A percentile compares a stretch with the other conserved stretches of the same genome.
These are phyloP conservation scores for Nicotiana knightiana DNA, from an alignment of 257 asterid genomes.

Conservation along the genomic window DNA sequence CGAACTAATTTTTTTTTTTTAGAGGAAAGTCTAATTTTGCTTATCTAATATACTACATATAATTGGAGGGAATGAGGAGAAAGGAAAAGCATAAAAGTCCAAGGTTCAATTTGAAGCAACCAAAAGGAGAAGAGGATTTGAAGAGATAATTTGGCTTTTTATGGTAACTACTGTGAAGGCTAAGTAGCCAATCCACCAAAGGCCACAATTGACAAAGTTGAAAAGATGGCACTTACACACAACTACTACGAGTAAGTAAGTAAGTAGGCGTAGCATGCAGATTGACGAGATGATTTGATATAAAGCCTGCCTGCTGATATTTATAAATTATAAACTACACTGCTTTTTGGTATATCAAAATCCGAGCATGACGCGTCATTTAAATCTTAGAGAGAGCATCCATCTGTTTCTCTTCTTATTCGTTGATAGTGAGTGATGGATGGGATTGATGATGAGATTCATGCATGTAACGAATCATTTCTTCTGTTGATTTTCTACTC, in stretches of 20 bases:
- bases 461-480: conserved; percentile 34
- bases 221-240: neutral
- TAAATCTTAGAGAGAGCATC: conserved; percentile 19
- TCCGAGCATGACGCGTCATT: conserved; percentile 47
- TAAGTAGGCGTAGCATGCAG: conserved; percentile 19
- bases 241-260: neutral
- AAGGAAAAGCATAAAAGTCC: neutral
- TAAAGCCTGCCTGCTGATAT: conserved; percentile 24
- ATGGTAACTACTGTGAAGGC: conserved; percentile 26
- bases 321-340: too few relatives aligned
- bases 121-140: conserved; percentile 12
- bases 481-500: neutral
- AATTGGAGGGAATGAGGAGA: neutral
- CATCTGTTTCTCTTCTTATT: neutral
- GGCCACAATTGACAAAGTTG: conserved; percentile 9
- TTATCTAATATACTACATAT: too few relatives aligned
- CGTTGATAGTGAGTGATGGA: conserved; percentile 31
- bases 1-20: too few relatives aligned
- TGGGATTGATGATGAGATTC: conserved; percentile 35
- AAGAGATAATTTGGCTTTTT: conserved; percentile 33
- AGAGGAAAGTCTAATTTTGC: too few relatives aligned
- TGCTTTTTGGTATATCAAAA: conserved; percentile 27
- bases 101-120: neutral
- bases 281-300: conserved; percentile 55
- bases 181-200: neutral